These are phyloP conservation scores for Pseudocercospora pini-densiflorae DNA, from an alignment of 2,329 filamentous ascomycete genomes.

Conservation along the genomic window DNA sequence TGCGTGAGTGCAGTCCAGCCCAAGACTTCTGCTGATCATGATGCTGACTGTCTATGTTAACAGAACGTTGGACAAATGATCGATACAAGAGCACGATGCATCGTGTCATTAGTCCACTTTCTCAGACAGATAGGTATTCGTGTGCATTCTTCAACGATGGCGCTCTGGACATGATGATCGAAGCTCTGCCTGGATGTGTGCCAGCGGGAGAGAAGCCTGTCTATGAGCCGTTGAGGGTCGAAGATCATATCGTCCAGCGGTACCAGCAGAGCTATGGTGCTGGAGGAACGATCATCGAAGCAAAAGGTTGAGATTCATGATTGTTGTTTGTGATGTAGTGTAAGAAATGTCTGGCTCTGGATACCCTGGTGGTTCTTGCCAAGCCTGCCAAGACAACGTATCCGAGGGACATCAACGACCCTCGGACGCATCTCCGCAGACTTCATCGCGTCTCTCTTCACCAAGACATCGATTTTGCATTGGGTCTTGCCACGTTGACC, in stretches of 20 bases:
- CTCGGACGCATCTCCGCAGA: no score
- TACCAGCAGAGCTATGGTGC: background rate
- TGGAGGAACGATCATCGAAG: background rate
- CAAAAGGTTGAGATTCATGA: background rate
- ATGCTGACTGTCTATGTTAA: background rate
- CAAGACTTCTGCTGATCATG: background rate
- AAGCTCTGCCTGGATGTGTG: background rate
- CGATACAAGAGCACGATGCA: background rate
- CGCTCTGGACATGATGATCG: background rate
- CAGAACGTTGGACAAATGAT: background rate
- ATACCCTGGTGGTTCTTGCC: background rate
- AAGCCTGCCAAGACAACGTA: background rate
- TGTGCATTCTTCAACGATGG: conserved; percentile 4
- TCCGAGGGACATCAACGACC: no score
- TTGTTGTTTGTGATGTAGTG: no score
- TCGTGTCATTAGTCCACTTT: background rate
- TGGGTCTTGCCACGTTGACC: no score
- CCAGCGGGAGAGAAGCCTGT: background rate
- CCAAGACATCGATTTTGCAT: background rate
- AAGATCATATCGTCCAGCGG: background rate
- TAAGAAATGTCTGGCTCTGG: no score
- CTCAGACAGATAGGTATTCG: background rate
- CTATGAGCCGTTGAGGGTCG: background rate
- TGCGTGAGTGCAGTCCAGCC: background rate
- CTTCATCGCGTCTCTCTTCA: background rate